phyloP scores from a whole-genome alignment of 1,139 yeast genomes.

The Debaryomycetaceae sp. region DNA sequence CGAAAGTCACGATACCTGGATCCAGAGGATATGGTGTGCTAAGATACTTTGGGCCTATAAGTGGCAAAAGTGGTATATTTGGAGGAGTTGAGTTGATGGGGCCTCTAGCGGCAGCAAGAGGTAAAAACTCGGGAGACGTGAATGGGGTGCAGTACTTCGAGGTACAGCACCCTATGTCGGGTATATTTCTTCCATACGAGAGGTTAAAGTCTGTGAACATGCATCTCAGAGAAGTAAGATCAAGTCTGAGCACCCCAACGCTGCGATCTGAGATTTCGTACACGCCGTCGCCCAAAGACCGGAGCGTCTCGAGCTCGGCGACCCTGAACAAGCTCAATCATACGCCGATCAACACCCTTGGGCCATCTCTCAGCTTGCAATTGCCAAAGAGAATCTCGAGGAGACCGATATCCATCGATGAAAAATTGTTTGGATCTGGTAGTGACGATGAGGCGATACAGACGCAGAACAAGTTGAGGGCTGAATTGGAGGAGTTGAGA shows the following conservation, averaged over 20 bases:
- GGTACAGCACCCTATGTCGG: conserved; percentile 61
- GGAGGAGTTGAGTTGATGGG: conserved; percentile 85
- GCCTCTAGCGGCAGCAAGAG: conserved; percentile 47
- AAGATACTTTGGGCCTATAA: conserved; percentile 70
- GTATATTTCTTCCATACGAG: conserved; percentile 70
- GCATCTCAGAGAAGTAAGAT: conserved; percentile 11
- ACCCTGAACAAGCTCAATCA: background rate
- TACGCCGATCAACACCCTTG: background rate
- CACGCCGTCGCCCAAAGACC: conserved; percentile 6
- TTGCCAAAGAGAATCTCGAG: background rate
- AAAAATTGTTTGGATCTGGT: background rate
- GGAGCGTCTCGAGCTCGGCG: background rate
- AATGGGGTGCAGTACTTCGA: conserved; percentile 42
- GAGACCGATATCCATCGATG: background rate
- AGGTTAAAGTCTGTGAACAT: conserved; percentile 49
- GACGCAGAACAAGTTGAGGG: conserved; percentile 7
- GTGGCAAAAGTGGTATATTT: conserved; percentile 70
- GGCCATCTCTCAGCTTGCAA: background rate
- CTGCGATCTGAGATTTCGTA: conserved; percentile 2
- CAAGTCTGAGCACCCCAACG: conserved; percentile 1
- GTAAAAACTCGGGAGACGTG: conserved; percentile 45
- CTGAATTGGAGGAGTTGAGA: conserved; percentile 13
- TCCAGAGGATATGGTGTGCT: conserved; percentile 57
- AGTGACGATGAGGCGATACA: background rate
- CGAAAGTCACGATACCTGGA: conserved; percentile 41